phyloP scores from a whole-genome alignment of 768 basidiomycete species.

The Trametes elegans region DNA sequence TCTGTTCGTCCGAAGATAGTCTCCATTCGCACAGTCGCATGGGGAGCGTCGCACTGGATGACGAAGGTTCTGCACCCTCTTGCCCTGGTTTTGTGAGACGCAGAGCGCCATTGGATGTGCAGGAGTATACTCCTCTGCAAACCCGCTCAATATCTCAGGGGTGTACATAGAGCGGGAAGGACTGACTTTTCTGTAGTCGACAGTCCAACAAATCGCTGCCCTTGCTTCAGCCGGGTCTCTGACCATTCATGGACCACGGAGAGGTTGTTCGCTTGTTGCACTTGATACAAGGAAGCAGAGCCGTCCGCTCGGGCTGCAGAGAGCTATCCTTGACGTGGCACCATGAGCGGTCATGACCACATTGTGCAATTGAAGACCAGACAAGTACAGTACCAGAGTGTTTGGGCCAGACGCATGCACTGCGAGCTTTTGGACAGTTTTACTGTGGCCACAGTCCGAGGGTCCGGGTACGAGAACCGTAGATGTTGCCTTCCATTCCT shows the following conservation, averaged over 20 bases:
- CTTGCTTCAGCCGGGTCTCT: conserved; percentile 54
- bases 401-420: conserved; percentile 16
- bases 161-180: neutral
- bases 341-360: neutral
- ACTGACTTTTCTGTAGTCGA: conserved; percentile 48
- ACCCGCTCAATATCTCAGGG: neutral
- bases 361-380: conserved; percentile 21
- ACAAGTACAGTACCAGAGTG: conserved; percentile 21
- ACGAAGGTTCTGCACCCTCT: conserved; percentile 23
- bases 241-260: conserved; percentile 52
- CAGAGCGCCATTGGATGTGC: conserved; percentile 75
- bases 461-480: conserved; percentile 26
- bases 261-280: conserved; percentile 39
- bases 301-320: conserved; percentile 66
- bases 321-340: conserved; percentile 51
- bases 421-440: conserved; percentile 41
- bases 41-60: conserved; percentile 48
- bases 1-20: conserved; percentile 46
- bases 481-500: conserved; percentile 35
- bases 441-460: conserved; percentile 29
- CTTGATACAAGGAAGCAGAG: conserved; percentile 41
- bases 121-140: conserved; percentile 55
- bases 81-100: conserved; percentile 41
- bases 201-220: conserved; percentile 63
- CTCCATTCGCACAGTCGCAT: conserved; percentile 70